phyloP scores from a whole-genome alignment of 257 asterid genomes.

The Rhazya stricta region DNA sequence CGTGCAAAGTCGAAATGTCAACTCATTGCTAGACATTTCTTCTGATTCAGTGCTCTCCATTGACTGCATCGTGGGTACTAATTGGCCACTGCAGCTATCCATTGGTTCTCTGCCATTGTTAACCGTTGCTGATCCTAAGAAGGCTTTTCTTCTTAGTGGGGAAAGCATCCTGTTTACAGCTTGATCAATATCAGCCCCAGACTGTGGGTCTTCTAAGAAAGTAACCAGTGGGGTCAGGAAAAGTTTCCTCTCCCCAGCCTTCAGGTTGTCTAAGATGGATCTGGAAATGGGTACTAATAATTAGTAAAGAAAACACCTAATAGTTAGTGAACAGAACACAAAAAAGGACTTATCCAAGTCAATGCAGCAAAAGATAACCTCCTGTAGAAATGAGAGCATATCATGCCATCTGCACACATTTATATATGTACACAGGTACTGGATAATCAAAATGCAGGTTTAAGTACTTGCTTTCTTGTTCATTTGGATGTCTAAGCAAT shows the following conservation, averaged over 20 bases:
- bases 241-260: slow-evolving; percentile 61
- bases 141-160: slow-evolving; percentile 55
- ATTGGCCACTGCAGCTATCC: slow-evolving; percentile 28
- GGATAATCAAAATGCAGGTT: background rate
- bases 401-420: background rate
- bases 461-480: background rate
- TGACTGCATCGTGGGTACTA: slow-evolving; percentile 32
- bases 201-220: slow-evolving; percentile 62
- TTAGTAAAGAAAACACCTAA: background rate
- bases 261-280: slow-evolving; percentile 26
- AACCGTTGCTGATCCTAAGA: slow-evolving; percentile 27
- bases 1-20: slow-evolving; percentile 60
- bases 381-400: background rate
- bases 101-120: slow-evolving; percentile 29
- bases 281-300: slow-evolving; percentile 29
- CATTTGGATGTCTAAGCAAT: too few species aligned
- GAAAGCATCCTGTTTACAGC: slow-evolving; percentile 61
- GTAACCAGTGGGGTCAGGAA: slow-evolving; percentile 87
- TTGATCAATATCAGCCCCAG: slow-evolving; percentile 60
- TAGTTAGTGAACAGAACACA: slow-evolving; percentile 1
- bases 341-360: background rate
- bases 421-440: background rate
- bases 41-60: slow-evolving; percentile 39
- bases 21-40: slow-evolving; percentile 45
- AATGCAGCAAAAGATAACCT: background rate